Evolutionary conservation across 2,329 filamentous ascomycete species (phyloP).

Genomic region (Exophiala mesophila): DNA sequence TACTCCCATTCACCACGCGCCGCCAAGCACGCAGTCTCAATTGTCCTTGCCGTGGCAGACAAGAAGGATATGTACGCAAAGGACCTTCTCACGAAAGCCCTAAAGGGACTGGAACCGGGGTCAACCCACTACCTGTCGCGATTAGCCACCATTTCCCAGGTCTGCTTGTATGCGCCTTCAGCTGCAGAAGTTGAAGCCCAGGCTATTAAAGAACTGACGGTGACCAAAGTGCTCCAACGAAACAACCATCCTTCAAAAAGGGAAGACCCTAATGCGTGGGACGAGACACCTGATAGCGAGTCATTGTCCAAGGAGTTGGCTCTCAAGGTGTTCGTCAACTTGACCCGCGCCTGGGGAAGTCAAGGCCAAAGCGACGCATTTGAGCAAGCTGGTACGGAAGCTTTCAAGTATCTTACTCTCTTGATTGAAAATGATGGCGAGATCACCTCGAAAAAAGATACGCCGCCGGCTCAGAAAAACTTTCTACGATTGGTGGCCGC

Average conservation of each 20-base stretch:
- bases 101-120: slow-evolving; percentile 69
- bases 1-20: slow-evolving; percentile 75
- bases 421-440: slow-evolving; percentile 74
- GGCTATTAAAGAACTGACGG: slow-evolving; percentile 70
- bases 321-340: slow-evolving; percentile 80
- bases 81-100: slow-evolving; percentile 71
- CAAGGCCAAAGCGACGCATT: slow-evolving; percentile 42
- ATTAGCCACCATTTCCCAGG: slow-evolving; percentile 52
- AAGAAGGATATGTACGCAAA: slow-evolving; percentile 80
- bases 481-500: slow-evolving; percentile 78
- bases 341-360: slow-evolving; percentile 62
- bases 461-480: slow-evolving; percentile 71
- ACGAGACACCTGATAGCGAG: slow-evolving; percentile 70
- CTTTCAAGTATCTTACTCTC: slow-evolving; percentile 74
- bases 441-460: slow-evolving; percentile 67
- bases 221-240: slow-evolving; percentile 67
- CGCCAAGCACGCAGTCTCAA: slow-evolving; percentile 89
- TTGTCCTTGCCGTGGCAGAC: slow-evolving; percentile 72
- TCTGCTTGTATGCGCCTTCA: slow-evolving; percentile 69
- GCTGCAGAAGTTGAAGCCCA: slow-evolving; percentile 70
- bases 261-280: slow-evolving; percentile 57
- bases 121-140: slow-evolving; percentile 65
- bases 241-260: slow-evolving; percentile 52
- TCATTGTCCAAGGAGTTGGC: slow-evolving; percentile 78
- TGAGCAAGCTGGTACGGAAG: slow-evolving; percentile 53